Percentiles rank a stretch among this genome's conserved stretches.
Conservation (phyloP, 164 flowering plant species). For the Akebia trifoliata region DNA sequence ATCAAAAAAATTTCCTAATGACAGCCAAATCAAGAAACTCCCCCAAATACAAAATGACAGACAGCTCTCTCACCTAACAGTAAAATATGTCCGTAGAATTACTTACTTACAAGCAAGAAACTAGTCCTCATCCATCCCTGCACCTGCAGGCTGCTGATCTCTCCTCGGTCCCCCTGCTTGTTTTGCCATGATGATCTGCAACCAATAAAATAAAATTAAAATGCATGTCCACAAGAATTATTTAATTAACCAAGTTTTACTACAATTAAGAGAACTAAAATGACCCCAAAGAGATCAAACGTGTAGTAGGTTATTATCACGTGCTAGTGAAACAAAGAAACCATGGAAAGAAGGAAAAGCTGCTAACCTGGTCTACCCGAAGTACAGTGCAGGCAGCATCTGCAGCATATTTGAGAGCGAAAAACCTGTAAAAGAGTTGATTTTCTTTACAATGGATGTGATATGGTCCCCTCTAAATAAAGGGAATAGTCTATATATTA, state of each 20-base stretch:
- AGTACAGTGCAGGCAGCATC: slow-evolving; percentile 96
- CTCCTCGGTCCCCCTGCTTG: slow-evolving; percentile 93
- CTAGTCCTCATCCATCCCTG: slow-evolving; percentile 89
- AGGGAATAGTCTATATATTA: too few species aligned
- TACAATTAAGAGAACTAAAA: not conserved
- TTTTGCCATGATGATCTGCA: slow-evolving; percentile 95
- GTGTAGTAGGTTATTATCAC: too few species aligned
- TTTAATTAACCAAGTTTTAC: not conserved
- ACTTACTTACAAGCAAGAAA: not conserved
- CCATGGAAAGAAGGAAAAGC: not conserved
- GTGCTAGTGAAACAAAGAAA: not conserved
- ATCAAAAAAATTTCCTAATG: too few species aligned
- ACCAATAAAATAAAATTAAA: not conserved
- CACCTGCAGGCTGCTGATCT: slow-evolving; percentile 60
- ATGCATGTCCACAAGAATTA: not conserved
- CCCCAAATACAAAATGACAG: too few species aligned
- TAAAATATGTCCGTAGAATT: not conserved
- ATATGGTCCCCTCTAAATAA: too few species aligned
- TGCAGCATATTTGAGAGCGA: slow-evolving; percentile 89
- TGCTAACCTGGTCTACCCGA: slow-evolving; percentile 83
- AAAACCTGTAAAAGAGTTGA: slow-evolving; percentile 38
- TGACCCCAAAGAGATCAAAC: not conserved
- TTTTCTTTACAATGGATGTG: too few species aligned
- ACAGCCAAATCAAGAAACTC: too few species aligned
- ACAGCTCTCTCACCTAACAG: too few species aligned